Conservation (phyloP, 495 filamentous ascomycete species). For the Penicillium pulvis region DNA sequence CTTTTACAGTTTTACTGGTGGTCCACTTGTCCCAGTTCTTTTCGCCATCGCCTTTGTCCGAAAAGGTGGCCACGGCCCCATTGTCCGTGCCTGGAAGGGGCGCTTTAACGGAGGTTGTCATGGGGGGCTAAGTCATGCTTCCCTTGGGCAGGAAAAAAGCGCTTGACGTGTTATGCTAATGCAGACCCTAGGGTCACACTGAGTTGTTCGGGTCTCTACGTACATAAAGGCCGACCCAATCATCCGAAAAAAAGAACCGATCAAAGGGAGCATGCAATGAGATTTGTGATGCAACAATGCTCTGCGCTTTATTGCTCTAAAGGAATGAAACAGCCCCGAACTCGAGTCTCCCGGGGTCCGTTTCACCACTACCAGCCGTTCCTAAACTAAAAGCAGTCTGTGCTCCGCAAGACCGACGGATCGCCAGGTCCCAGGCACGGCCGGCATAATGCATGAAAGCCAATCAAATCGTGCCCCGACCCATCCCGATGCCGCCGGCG, state of each 20-base stretch:
- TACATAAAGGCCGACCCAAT: background rate
- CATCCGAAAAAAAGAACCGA: background rate
- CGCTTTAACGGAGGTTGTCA: slow-evolving; percentile 3
- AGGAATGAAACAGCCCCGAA: slow-evolving; percentile 23
- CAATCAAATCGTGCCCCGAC: slow-evolving; percentile 17
- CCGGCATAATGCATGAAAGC: slow-evolving; percentile 7
- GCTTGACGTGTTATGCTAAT: background rate
- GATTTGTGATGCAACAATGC: background rate
- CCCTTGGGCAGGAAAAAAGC: background rate
- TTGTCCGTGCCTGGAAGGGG: slow-evolving; percentile 8
- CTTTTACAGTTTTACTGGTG: background rate
- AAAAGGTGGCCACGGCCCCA: background rate
- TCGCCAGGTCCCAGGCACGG: slow-evolving; percentile 25
- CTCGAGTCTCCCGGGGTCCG: slow-evolving; percentile 14
- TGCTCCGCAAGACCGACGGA: slow-evolving; percentile 20
- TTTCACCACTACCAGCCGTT: slow-evolving; percentile 22
- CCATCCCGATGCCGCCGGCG: slow-evolving; percentile 12
- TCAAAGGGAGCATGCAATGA: background rate
- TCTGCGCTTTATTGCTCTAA: background rate
- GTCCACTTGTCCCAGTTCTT: background rate
- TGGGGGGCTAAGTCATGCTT: slow-evolving; percentile 2
- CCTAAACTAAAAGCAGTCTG: slow-evolving; percentile 19
- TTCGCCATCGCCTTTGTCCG: background rate
- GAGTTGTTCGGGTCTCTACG: background rate
- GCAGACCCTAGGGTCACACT: background rate